Evolutionary conservation across 140 eudicot species (phyloP).

Genomic region (Ambrosia hybrid): DNA sequence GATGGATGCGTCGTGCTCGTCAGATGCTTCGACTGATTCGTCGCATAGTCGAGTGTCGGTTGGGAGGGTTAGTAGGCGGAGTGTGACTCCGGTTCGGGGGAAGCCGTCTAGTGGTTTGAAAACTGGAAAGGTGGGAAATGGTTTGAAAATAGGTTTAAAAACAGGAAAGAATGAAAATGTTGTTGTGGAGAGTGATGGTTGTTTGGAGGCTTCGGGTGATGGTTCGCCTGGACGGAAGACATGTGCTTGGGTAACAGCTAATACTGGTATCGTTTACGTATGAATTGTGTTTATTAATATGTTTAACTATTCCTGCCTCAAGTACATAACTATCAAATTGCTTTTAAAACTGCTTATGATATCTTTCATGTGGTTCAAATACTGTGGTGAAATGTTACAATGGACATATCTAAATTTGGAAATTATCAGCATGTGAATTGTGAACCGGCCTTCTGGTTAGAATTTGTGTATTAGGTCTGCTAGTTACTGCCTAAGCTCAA

Average conservation of each 20-base stretch:
- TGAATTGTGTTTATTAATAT: constrained; percentile 9
- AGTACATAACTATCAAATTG: constrained; percentile 12
- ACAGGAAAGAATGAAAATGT: constrained; percentile 11
- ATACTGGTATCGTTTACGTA: constrained; percentile 49
- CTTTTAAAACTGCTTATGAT: background rate
- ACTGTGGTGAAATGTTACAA: background rate
- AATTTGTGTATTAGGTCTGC: background rate
- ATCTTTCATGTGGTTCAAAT: background rate
- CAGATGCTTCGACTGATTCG: constrained; percentile 90
- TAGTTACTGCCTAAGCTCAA: constrained; percentile 2
- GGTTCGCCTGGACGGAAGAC: constrained; percentile 50
- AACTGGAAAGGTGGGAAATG: constrained; percentile 32
- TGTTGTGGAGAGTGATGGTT: constrained; percentile 27
- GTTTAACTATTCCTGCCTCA: background rate
- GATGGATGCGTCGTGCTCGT: constrained; percentile 83
- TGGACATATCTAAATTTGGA: constrained; percentile 11
- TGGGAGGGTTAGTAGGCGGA: constrained; percentile 54
- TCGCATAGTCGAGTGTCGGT: constrained; percentile 74
- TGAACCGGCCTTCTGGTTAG: constrained; percentile 10
- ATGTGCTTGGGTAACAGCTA: constrained; percentile 92
- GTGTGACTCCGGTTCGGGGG: constrained; percentile 42
- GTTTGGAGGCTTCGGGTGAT: constrained; percentile 37
- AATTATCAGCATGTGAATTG: constrained; percentile 21
- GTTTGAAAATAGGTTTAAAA: constrained; percentile 1
- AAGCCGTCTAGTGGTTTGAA: constrained; percentile 38